A percentile compares a stretch with the other conserved stretches of the same genome.
Conservation (phyloP, 805 yeast genomes). For the Ogataea nakhonphanomensis region DNA sequence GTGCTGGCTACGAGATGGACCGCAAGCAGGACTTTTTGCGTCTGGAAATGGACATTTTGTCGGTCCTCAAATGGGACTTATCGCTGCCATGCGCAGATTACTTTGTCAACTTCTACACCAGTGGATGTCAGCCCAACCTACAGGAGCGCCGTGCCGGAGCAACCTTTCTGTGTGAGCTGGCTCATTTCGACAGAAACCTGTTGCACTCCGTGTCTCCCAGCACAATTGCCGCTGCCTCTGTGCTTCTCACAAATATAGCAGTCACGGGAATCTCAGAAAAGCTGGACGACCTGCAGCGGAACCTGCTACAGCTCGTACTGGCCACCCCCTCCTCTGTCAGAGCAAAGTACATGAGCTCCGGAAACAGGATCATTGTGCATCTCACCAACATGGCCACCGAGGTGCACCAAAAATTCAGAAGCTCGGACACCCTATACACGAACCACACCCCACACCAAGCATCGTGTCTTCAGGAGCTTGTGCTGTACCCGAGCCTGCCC, state of each 20-base stretch:
- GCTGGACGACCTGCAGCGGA: constrained; percentile 29
- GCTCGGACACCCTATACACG: constrained; percentile 14
- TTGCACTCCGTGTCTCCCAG: constrained; percentile 47
- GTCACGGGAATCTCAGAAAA: constrained; percentile 33
- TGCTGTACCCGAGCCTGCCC: constrained; percentile 21
- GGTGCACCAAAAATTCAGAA: constrained; percentile 25
- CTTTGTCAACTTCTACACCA: constrained; percentile 54
- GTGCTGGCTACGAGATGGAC: constrained; percentile 29
- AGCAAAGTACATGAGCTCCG: constrained; percentile 23
- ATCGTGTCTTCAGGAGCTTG: constrained; percentile 22
- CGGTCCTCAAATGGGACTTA: constrained; percentile 61
- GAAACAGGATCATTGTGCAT: constrained; percentile 22
- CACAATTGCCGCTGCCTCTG: constrained; percentile 50
- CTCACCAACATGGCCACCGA: constrained; percentile 27
- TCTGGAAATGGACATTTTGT: constrained; percentile 67
- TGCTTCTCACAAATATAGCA: constrained; percentile 44
- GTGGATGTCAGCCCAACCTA: constrained; percentile 31
- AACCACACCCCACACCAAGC: constrained; percentile 10
- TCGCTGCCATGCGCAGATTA: constrained; percentile 60
- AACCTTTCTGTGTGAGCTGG: constrained; percentile 60
- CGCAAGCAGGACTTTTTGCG: constrained; percentile 41
- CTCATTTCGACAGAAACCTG: constrained; percentile 58
- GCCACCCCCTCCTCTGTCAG: constrained; percentile 25
- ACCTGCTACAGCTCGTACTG: constrained; percentile 24
- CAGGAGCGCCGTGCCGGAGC: constrained; percentile 54